Base-by-base conservation (phyloP, 495 filamentous ascomycete genomes). In the Pyronema domesticum region DNA sequence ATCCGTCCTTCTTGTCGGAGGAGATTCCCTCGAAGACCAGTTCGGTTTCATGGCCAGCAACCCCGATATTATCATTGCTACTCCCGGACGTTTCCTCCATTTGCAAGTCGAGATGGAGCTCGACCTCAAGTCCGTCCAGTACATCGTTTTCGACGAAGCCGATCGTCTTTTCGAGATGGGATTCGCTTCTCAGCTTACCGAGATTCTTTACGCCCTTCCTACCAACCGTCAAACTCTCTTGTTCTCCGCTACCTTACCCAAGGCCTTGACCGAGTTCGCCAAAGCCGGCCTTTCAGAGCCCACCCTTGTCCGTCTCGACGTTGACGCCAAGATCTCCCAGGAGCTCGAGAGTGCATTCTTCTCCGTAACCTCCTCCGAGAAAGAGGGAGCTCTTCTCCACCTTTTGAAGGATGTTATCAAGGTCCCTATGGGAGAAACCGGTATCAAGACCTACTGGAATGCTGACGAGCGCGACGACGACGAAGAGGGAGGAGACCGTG, bases 111-210 rank as follows among this genome's bases (percentile, higher is more conserved):
- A 96, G 66, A 95, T 95, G 91, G 71, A 76, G 33, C 72, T 98
- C 50, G 83, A 95, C 63, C 71, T 98, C 34, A 83, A 80, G 3
- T 89, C 83, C 9, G 80, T 95, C 50, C 72, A 76, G 45, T 98
- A 95, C 62, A 85, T 93, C 23, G 91, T 96, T 34, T 96, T 98
- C 46, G 91, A 98, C 67, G 91, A 98, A 65, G 91, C 91, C 11
- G 91, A 98, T 73, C 75, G 91, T 46, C 72, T 98, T 2, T 98
- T 96, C 68, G 91, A 98, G 68, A 94, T 95, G 86, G 91, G 91
- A 56, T 98, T 98, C 67, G 86, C 86, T 14, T 79, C 83, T 6
- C 93, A 98, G 65, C 73, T 98, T 46, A 82, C 82, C 2, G 93
- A 98, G 68, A 95, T 98, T 74, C 69, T 96, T 44, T 80, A 94